Conservation (phyloP, 2,329 filamentous ascomycete species). For the Triangularia setosa region DNA sequence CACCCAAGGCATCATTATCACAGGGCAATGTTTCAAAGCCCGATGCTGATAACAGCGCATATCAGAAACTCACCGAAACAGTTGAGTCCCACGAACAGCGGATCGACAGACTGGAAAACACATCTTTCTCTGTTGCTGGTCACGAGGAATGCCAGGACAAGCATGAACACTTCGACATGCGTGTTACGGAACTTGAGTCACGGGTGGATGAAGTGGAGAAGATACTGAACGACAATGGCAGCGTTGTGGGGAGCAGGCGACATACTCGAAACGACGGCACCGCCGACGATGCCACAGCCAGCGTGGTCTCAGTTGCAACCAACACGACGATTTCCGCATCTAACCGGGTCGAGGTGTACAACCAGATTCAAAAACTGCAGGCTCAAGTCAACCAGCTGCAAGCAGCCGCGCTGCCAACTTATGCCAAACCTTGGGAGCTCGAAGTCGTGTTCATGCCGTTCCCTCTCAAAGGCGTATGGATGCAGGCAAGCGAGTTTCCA, state of each 20-base stretch:
- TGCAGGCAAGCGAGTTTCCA: slow-evolving; percentile 45
- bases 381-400: slow-evolving; percentile 55
- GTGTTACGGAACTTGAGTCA: slow-evolving; percentile 65
- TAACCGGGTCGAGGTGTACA: slow-evolving; percentile 45
- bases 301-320: slow-evolving; percentile 45
- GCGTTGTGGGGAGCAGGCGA: slow-evolving; percentile 35
- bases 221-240: slow-evolving; percentile 45
- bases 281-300: slow-evolving; percentile 43
- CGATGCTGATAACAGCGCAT: slow-evolving; percentile 28
- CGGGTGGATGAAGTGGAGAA: slow-evolving; percentile 59
- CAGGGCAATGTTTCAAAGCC: slow-evolving; percentile 7
- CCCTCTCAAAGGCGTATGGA: slow-evolving; percentile 54
- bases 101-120: slow-evolving; percentile 64
- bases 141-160: slow-evolving; percentile 67
- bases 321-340: slow-evolving; percentile 37
- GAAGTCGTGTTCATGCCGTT: slow-evolving; percentile 76
- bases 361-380: slow-evolving; percentile 48
- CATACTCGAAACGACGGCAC: slow-evolving; percentile 33
- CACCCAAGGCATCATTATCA: slow-evolving; percentile 13
- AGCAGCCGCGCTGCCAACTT: slow-evolving; percentile 55
- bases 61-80: slow-evolving; percentile 47
- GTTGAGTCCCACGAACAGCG: slow-evolving; percentile 60
- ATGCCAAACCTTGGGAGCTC: slow-evolving; percentile 63
- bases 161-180: slow-evolving; percentile 62
- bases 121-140: slow-evolving; percentile 62